Base-by-base conservation (phyloP, 306 rosid species). In the Cucumis melo region DNA sequence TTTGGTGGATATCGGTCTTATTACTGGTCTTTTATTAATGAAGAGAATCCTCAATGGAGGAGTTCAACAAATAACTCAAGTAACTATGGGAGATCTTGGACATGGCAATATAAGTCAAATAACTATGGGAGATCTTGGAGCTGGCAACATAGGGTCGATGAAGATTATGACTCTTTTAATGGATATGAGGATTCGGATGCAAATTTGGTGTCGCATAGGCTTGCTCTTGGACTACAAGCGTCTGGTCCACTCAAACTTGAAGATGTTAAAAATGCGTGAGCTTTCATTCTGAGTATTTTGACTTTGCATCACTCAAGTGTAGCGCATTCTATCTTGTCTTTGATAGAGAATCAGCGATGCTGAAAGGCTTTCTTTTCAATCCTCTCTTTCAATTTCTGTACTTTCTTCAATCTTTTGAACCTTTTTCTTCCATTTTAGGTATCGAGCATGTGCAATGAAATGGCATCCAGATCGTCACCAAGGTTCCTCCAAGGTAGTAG, bases 381-480 rank as follows among this genome's bases (percentile, higher is more conserved):
- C 61, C 12, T 4, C 19, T 14, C 50, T 73, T 54, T 64, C 24
- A 32, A 1, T 44, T 74, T 36, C 7, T 5, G 16, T 29, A 13
- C 1, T 17, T 8, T 64, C 12, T 64, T 19, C 13, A 27, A 17
- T 24, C 14, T 21, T 51, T 7, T 75, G 1, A 0, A n/a, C 7
- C 46, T 44, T 21, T 21, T 51, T 27, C 61, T 77, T 74, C 34
- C 42, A 77, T 78, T 73, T 55, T 82, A 93, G 98, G 66, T 93
- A 91, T 83, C 87, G 93, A 32, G 55, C 64, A 32, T 93, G 92
- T 77, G 98, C 98, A 8, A 80, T 91, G 42, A 91, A 91, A 83
- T 93, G 97, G 97, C 98, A 93, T 82, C 98, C 98, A 2, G 93
- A 93, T 84, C 98, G 98, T 13, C 97, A 93, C 79, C 93, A 85